Evolutionary conservation across 2,329 filamentous ascomycete genomes (phyloP).

Genomic region (Orbilia ellipsospora): DNA sequence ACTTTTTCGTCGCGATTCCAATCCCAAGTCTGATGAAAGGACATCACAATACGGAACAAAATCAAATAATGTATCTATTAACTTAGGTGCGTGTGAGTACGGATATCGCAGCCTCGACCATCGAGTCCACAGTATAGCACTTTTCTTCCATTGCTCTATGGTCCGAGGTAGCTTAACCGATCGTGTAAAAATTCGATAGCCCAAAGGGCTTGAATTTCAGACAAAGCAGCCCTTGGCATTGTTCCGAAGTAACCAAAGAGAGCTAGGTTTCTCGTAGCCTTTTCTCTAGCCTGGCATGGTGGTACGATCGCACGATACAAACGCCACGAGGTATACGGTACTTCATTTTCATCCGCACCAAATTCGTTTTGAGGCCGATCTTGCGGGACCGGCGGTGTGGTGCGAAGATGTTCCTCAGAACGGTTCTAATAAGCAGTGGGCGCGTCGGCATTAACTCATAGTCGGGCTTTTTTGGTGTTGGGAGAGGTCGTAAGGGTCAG

Average conservation of each 20-base stretch:
- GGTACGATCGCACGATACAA: conserved; percentile 3
- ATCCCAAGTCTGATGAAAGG: neutral
- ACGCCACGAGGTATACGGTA: neutral
- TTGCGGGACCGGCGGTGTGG: no score
- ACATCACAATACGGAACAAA: neutral
- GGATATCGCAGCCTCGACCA: neutral
- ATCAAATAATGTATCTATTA: conserved; percentile 2
- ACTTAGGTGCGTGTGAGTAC: neutral
- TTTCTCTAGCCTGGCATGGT: neutral
- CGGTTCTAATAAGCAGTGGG: no score
- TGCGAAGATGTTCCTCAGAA: no score
- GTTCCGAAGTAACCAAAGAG: neutral
- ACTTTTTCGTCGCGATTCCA: neutral
- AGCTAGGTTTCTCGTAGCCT: neutral
- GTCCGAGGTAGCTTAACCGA: neutral
- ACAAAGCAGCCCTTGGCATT: neutral
- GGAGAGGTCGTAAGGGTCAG: no score
- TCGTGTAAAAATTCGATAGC: conserved; percentile 5
- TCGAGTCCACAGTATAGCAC: neutral
- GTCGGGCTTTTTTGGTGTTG: no score
- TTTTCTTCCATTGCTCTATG: neutral
- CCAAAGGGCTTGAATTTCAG: conserved; percentile 3
- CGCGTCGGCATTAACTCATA: no score
- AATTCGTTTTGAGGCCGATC: no score
- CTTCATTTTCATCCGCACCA: neutral